phyloP scores from a whole-genome alignment of 257 asterid species.

The Capsicum chinense region DNA sequence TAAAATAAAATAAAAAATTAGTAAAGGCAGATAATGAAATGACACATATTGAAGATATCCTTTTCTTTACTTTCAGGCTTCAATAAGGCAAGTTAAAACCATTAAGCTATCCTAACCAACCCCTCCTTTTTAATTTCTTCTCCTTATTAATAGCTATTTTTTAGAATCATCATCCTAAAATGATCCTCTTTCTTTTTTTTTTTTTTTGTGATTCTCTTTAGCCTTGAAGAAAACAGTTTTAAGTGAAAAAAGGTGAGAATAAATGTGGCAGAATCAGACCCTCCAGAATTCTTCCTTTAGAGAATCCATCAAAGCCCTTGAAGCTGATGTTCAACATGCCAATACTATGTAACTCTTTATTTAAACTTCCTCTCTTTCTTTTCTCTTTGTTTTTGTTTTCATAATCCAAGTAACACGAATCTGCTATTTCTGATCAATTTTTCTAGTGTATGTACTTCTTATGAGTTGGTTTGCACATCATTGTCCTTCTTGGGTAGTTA shows the following conservation, averaged over 20 bases:
- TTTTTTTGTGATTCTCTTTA: background rate
- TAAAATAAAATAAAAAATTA: background rate
- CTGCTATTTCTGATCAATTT: background rate
- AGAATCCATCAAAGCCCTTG: conserved; percentile 68
- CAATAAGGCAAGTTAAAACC: conserved; percentile 45
- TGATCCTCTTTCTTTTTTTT: conserved; percentile 18
- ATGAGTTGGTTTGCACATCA: conserved; percentile 33
- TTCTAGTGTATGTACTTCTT: background rate
- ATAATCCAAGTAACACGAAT: background rate
- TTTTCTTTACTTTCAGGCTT: conserved; percentile 51
- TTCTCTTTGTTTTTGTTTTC: background rate
- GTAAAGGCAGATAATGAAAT: conserved; percentile 8
- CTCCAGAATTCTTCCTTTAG: conserved; percentile 50
- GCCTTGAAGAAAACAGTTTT: background rate
- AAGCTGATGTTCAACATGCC: conserved; percentile 80
- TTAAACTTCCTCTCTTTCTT: background rate
- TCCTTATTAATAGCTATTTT: conserved; percentile 24
- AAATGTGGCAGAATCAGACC: conserved; percentile 55
- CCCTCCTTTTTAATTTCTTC: conserved; percentile 29
- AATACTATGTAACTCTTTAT: conserved; percentile 55
- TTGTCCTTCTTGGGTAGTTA: conserved; percentile 35
- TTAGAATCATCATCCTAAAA: conserved; percentile 26
- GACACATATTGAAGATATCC: conserved; percentile 47
- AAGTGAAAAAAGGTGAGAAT: conserved; percentile 27
- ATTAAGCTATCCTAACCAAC: conserved; percentile 40